These are phyloP conservation scores for Rhodotorula sp. DNA, from an alignment of 1,284 basidiomycete genomes.

Conservation along the genomic window DNA sequence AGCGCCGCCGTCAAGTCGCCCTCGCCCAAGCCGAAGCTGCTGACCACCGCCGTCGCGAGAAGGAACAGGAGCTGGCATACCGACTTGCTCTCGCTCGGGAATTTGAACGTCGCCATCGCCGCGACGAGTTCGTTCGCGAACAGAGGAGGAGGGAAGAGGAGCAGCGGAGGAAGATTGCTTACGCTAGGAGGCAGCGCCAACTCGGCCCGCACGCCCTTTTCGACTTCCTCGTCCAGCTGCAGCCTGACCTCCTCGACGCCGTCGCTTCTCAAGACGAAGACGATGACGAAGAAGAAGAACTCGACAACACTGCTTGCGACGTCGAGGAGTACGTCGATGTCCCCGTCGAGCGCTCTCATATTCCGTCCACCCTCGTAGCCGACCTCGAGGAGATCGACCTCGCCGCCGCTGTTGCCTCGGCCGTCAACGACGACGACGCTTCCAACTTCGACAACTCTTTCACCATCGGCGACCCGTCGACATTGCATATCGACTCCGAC, in stretches of 20 bases:
- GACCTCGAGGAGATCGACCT: not conserved
- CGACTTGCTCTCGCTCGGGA: not conserved
- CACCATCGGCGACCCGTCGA: constrained; percentile 6
- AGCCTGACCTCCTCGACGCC: not conserved
- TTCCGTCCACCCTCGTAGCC: not conserved
- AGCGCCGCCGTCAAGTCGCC: not conserved
- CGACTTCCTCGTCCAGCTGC: not conserved
- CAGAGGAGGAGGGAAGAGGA: not conserved
- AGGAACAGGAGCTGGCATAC: not conserved
- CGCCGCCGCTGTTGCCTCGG: not conserved
- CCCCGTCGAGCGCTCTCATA: not conserved
- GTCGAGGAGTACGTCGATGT: not conserved
- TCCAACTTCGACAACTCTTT: constrained; percentile 2
- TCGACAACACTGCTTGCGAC: not conserved
- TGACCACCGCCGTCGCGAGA: not conserved
- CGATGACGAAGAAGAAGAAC: not conserved
- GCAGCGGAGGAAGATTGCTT: not conserved
- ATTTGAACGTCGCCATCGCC: not conserved
- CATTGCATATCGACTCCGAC: constrained; percentile 13
- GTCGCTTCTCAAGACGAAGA: not conserved
- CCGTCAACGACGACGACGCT: not conserved
- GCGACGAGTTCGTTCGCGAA: not conserved
- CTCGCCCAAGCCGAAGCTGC: not conserved
- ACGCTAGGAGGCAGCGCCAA: constrained; percentile 6
- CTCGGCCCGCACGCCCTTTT: not conserved